A percentile compares a stretch with the other conserved stretches of the same genome.
Conservation (phyloP, 2,329 filamentous ascomycete species). For the Fusarium sororula region DNA sequence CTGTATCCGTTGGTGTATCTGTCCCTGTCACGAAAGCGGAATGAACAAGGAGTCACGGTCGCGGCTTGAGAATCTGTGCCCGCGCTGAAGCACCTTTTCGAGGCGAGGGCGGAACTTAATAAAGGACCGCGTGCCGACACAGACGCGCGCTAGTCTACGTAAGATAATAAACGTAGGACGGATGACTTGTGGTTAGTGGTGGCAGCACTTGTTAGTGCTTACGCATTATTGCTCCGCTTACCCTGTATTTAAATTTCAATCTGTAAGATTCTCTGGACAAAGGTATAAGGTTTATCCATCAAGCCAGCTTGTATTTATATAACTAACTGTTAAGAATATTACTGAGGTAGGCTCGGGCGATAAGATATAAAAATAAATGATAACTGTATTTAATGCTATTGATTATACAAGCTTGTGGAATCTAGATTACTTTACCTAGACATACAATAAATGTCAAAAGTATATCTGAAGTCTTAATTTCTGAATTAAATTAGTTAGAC, state of each 20-base stretch:
- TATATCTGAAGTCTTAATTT: no score
- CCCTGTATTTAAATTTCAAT: not conserved
- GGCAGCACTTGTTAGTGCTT: not conserved
- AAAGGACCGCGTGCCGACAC: not conserved
- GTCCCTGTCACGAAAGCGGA: not conserved
- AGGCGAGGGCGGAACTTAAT: not conserved
- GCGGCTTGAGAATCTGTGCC: not conserved
- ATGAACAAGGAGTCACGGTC: not conserved
- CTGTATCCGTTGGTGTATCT: not conserved
- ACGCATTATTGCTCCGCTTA: not conserved
- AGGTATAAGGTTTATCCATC: accelerated
- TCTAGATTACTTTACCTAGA: no score
- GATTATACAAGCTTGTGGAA: no score
- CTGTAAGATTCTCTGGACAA: no score
- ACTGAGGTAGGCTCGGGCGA: no score
- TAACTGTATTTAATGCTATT: no score
- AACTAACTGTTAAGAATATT: no score
- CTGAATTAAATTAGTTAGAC: no score
- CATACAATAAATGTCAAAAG: no score
- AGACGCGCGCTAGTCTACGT: not conserved
- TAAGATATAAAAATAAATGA: no score
- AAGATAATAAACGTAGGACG: no score
- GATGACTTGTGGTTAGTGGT: not conserved
- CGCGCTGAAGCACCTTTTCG: not conserved
- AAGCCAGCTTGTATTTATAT: no score